Evolutionary conservation across 2,329 filamentous ascomycete species (phyloP).

Genomic region (Cercospora sojina): DNA sequence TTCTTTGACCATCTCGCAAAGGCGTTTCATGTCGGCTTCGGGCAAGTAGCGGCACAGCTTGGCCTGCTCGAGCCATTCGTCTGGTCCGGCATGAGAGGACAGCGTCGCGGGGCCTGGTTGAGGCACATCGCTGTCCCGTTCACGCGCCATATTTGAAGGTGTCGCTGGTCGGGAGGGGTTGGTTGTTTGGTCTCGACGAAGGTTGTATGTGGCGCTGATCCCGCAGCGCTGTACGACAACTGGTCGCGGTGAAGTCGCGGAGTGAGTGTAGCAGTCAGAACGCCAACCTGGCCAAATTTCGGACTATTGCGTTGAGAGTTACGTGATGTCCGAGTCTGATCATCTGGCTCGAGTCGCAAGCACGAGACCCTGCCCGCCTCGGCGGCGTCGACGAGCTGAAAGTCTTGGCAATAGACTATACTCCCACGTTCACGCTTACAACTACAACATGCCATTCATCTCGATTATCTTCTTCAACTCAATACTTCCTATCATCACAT

Average conservation of each 20-base stretch:
- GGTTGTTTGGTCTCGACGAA: neutral
- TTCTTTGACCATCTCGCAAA: slow-evolving; percentile 98
- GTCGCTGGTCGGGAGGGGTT: neutral
- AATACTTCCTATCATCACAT: neutral
- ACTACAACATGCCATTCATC: neutral
- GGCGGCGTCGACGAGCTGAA: neutral
- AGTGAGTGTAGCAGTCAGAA: neutral
- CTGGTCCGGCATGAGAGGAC: slow-evolving; percentile 76
- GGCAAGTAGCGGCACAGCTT: slow-evolving; percentile 97
- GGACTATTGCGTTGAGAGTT: neutral
- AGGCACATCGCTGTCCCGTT: slow-evolving; percentile 61
- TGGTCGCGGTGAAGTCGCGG: neutral
- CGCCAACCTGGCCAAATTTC: neutral
- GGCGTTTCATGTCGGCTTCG: slow-evolving; percentile 94
- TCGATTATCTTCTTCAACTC: neutral
- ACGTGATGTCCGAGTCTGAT: slow-evolving; percentile 4
- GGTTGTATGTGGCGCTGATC: slow-evolving; percentile 1
- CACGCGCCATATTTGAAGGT: slow-evolving; percentile 46
- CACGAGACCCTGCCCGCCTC: slow-evolving; percentile 4
- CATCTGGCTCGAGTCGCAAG: slow-evolving; percentile 5
- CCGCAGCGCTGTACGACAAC: neutral
- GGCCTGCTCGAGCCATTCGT: slow-evolving; percentile 95
- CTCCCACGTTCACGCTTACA: neutral
- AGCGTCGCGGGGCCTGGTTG: slow-evolving; percentile 89
- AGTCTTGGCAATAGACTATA: neutral